Conservation (phyloP, 1,284 basidiomycete species). For the Tilletia indica region DNA sequence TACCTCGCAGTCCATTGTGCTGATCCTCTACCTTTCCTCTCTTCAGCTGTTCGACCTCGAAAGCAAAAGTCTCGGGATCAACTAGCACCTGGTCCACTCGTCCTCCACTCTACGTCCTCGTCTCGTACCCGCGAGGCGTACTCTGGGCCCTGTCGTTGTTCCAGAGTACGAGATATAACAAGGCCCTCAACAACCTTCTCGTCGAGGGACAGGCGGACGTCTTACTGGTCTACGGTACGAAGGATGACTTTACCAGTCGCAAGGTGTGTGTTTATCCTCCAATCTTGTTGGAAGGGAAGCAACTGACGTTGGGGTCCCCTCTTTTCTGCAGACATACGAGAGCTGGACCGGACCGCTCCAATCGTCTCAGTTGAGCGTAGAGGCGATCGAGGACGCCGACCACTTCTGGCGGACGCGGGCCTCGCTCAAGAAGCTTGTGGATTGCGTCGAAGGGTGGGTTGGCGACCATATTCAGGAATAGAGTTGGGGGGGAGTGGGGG, state of each 20-base stretch:
- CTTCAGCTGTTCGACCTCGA: background rate
- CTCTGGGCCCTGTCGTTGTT: constrained; percentile 38
- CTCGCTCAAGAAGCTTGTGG: background rate
- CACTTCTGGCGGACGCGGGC: constrained; percentile 28
- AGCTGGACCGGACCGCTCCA: background rate
- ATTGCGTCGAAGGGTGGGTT: background rate
- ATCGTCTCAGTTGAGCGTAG: background rate
- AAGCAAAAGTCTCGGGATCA: background rate
- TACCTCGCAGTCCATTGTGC: no score
- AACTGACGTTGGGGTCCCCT: no score
- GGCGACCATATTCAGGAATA: background rate
- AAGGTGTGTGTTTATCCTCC: constrained; percentile 12
- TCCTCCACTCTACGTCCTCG: constrained; percentile 27
- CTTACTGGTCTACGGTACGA: constrained; percentile 30
- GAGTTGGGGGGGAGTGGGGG: no score
- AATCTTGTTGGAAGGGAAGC: background rate
- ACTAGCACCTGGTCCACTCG: no score
- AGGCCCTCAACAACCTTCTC: constrained; percentile 27
- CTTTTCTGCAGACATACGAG: background rate
- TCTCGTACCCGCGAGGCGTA: constrained; percentile 37
- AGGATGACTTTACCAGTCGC: constrained; percentile 33
- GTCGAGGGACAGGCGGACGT: constrained; percentile 7
- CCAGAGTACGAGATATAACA: constrained; percentile 23
- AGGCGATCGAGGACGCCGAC: constrained; percentile 22
- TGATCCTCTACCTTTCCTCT: background rate